A percentile compares a stretch with the other conserved stretches of the same genome.
These are phyloP conservation scores for Rubia balearica DNA, from an alignment of 305 asterid species.

Conservation along the genomic window DNA sequence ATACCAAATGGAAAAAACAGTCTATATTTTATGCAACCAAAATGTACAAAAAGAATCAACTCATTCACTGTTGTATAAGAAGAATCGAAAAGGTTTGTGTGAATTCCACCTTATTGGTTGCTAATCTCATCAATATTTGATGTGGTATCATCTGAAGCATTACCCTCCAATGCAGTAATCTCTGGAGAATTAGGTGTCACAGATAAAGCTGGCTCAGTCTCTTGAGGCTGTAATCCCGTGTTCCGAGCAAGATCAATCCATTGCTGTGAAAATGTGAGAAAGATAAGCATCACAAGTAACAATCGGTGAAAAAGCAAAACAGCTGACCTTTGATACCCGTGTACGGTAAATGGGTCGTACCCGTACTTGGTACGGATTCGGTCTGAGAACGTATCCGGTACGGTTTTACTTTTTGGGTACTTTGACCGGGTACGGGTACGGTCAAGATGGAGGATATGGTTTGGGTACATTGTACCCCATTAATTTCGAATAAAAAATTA, in stretches of 20 bases:
- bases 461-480: too few species aligned
- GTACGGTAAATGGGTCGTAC: too few species aligned
- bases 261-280: conserved; percentile 51
- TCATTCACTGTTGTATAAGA: conserved; percentile 15
- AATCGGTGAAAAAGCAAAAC: neutral
- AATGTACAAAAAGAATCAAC: neutral
- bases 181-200: conserved; percentile 35
- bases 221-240: conserved; percentile 76
- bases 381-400: too few species aligned
- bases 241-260: conserved; percentile 86
- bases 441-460: too few species aligned
- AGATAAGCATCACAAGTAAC: conserved; percentile 3
- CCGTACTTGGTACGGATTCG: too few species aligned
- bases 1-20: neutral
- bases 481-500: too few species aligned
- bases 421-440: too few species aligned
- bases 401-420: too few species aligned
- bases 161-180: conserved; percentile 41
- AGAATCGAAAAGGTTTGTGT: conserved; percentile 6
- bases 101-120: conserved; percentile 31
- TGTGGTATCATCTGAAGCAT: conserved; percentile 35
- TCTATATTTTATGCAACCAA: neutral
- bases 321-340: neutral
- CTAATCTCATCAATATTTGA: conserved; percentile 39
- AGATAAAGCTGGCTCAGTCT: conserved; percentile 30